Base-by-base conservation (phyloP, 306 rosid species). In the Geum urbanum region DNA sequence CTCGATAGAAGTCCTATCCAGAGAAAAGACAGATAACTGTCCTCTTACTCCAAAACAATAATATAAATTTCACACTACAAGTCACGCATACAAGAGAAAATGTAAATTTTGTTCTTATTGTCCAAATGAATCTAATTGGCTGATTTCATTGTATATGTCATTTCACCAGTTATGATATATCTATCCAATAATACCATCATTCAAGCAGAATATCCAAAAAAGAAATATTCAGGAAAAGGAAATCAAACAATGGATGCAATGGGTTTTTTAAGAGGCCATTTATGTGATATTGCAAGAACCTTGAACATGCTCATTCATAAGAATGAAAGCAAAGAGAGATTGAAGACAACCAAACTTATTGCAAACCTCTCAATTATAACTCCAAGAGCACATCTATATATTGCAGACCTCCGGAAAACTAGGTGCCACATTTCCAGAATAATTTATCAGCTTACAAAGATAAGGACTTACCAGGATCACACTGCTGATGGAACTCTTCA, bases 401-500 rank as follows among this genome's bases (percentile, higher is more conserved):
- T 54, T 22, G 40, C 16, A 50, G 37, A 32, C 37, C 37, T 32
- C 37, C 19, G 1, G 16, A 37, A 5, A 49, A 43, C 13, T 19
- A 43, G 32, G 13, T 55, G n/a, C 53, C 63, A 70, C 24, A 9
- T 15, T 41, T 43, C 16, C 40, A 11, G 4, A 20, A 41, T 16
- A 58, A 62, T 45, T 62, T 27, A 11, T 16, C 45, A 9, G 66
- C 18, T 50, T 7, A 35, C 14, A 45, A 15, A 39, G 51, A 66
- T 5, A 9, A 66, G 52, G 18, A 37, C 80, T 79, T 64, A 92
- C 96, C 98, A 43, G 98, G 98, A 80, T 89, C 96, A 63, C 98
- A 92, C 78, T 86, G 89, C 75, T 70, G 89, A 77, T 77, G 86
- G 85, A 92, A 92, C 16, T 92, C 92, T 73, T 89, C 92, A 74